Percentiles rank a stretch among this genome's conserved stretches.
Evolutionary conservation across 139 green algal species (phyloP).

Genomic region (Mychonastes homosphaera): DNA sequence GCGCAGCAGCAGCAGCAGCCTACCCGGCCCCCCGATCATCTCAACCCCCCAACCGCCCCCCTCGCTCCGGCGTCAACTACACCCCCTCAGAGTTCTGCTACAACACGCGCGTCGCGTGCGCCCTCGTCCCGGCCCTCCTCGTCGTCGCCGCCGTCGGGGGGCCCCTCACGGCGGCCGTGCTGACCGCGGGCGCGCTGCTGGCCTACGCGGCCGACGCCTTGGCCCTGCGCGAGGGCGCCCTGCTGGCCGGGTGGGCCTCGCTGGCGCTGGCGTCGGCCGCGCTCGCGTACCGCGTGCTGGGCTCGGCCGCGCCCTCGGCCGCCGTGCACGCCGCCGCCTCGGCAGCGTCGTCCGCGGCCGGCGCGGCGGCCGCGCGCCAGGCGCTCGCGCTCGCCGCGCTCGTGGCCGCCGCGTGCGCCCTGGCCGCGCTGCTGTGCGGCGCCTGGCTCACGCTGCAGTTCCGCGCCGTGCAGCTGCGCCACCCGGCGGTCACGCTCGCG

Average conservation of each 20-base stretch:
- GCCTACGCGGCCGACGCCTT: constrained; percentile 84
- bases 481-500: constrained; percentile 68
- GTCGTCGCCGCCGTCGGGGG: constrained; percentile 65
- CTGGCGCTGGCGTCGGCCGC: constrained; percentile 46
- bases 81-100: constrained; percentile 50
- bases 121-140: constrained; percentile 63
- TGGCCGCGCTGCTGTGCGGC: constrained; percentile 15
- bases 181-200: constrained; percentile 57
- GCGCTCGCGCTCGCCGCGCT: constrained; percentile 25
- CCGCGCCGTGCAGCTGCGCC: constrained; percentile 71
- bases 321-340: constrained; percentile 17
- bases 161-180: constrained; percentile 36
- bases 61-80: too few species aligned
- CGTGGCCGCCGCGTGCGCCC: constrained; percentile 12
- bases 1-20: too few species aligned
- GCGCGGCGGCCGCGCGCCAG: constrained; percentile 16
- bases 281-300: constrained; percentile 31
- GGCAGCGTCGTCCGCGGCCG: neutral
- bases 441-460: constrained; percentile 89
- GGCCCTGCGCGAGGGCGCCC: constrained; percentile 61
- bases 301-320: neutral
- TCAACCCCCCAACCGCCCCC: too few species aligned
- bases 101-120: constrained; percentile 59
- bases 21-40: too few species aligned
- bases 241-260: constrained; percentile 62